Evolutionary conservation across 202 grass and related monocot genomes (phyloP).

Genomic region (Carex arenaria): DNA sequence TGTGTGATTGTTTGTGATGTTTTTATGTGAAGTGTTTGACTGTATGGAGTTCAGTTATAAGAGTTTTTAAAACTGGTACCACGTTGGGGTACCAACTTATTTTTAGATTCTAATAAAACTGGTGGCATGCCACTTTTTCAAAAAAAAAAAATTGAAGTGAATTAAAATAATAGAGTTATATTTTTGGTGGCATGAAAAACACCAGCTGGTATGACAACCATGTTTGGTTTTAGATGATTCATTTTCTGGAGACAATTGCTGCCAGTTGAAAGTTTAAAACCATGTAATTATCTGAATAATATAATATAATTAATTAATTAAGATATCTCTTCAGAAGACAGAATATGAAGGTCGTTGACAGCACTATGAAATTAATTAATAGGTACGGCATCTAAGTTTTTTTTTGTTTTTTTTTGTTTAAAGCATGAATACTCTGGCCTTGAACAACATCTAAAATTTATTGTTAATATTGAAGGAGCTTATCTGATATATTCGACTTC

Average conservation of each 20-base stretch:
- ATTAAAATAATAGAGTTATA: not conserved
- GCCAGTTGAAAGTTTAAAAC: not conserved
- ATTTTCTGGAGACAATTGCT: not conserved
- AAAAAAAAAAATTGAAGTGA: too few relatives aligned
- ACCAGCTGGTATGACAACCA: not conserved
- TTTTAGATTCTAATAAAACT: too few relatives aligned
- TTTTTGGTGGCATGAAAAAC: not conserved
- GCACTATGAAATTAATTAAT: not conserved
- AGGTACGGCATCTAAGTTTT: not conserved
- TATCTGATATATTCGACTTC: not conserved
- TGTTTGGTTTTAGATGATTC: constrained; percentile 1
- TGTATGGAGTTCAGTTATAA: too few relatives aligned
- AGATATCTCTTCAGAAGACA: too few relatives aligned
- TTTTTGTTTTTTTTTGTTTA: not conserved
- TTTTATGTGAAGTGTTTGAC: too few relatives aligned
- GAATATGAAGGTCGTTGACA: not conserved
- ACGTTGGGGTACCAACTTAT: too few relatives aligned
- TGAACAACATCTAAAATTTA: not conserved
- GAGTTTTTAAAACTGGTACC: too few relatives aligned
- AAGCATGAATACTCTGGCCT: not conserved
- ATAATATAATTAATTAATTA: not conserved
- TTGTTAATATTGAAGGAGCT: not conserved
- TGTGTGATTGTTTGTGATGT: too few relatives aligned
- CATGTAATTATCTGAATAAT: not conserved
- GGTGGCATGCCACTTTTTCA: too few relatives aligned